Evolutionary conservation across 2,329 filamentous ascomycete genomes (phyloP).

Genomic region (Coleophoma cylindrospora): DNA sequence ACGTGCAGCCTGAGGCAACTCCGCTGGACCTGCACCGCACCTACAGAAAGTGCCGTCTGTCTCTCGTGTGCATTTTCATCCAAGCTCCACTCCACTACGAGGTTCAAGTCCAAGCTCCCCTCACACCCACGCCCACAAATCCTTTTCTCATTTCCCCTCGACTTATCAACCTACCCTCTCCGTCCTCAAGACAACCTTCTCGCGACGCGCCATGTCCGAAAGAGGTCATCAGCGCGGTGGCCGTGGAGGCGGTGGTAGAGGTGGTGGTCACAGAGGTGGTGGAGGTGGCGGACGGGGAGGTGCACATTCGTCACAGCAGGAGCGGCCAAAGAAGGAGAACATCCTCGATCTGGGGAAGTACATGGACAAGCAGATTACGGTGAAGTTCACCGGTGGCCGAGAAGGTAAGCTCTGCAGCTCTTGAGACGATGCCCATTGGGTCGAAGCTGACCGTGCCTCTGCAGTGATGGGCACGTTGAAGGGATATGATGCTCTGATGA

Average conservation of each 20-base stretch:
- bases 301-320: slow-evolving; percentile 41
- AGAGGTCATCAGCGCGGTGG: slow-evolving; percentile 13
- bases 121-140: too few species aligned
- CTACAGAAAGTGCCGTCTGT: too few species aligned
- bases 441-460: not conserved
- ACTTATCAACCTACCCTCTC: not conserved
- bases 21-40: too few species aligned
- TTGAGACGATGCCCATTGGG: too few species aligned
- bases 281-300: slow-evolving; percentile 42
- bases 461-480: slow-evolving; percentile 84
- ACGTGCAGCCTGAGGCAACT: too few species aligned
- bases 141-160: not conserved
- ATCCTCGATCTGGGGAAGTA: slow-evolving; percentile 94
- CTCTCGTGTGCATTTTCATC: too few species aligned
- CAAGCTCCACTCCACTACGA: too few species aligned
- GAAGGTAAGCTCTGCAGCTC: slow-evolving; percentile 57
- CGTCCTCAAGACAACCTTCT: not conserved
- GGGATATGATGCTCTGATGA: slow-evolving; percentile 97
- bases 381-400: slow-evolving; percentile 94
- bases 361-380: slow-evolving; percentile 91
- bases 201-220: slow-evolving; percentile 9
- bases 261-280: slow-evolving; percentile 35
- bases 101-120: too few species aligned
- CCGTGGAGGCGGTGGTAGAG: slow-evolving; percentile 21
- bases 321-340: slow-evolving; percentile 96